A percentile compares a stretch with the other conserved stretches of the same genome.
Evolutionary conservation across 2,329 filamentous ascomycete species (phyloP).

Genomic region (Verticillium longisporum): DNA sequence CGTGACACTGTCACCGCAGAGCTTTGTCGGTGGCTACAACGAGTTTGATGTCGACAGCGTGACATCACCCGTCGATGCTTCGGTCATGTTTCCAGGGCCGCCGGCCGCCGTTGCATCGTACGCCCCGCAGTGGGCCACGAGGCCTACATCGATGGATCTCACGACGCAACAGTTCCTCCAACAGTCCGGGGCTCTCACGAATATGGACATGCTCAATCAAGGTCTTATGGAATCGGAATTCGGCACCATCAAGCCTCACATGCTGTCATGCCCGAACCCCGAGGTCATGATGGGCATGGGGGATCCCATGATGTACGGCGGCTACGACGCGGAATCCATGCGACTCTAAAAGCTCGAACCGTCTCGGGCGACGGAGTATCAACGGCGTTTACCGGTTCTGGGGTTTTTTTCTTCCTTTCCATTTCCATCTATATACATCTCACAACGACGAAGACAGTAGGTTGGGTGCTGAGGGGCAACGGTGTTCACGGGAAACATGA

Average conservation of each 20-base stretch:
- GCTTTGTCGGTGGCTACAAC: conserved; percentile 34
- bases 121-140: conserved; percentile 12
- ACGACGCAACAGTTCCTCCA: conserved; percentile 35
- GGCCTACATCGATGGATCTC: conserved; percentile 20
- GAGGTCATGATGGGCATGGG: conserved; percentile 51
- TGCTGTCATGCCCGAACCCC: conserved; percentile 42
- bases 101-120: conserved; percentile 14
- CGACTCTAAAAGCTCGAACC: conserved; percentile 22
- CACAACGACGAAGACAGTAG: not conserved
- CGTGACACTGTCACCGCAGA: conserved; percentile 47
- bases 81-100: conserved; percentile 22
- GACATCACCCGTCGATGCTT: conserved; percentile 25
- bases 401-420: not conserved
- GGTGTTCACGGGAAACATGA: not conserved
- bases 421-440: not conserved
- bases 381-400: not conserved
- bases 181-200: conserved; percentile 27
- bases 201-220: conserved; percentile 40
- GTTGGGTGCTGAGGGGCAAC: not conserved
- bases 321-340: conserved; percentile 39
- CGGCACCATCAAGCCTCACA: conserved; percentile 48
- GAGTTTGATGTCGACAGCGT: conserved; percentile 34
- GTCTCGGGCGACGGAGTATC: not conserved
- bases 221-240: conserved; percentile 45
- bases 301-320: conserved; percentile 52